Evolutionary conservation across 257 asterid species (phyloP), one percentile per base, ranked within the genome.

Genomic region (Solanum pinnatisectum): DNA sequence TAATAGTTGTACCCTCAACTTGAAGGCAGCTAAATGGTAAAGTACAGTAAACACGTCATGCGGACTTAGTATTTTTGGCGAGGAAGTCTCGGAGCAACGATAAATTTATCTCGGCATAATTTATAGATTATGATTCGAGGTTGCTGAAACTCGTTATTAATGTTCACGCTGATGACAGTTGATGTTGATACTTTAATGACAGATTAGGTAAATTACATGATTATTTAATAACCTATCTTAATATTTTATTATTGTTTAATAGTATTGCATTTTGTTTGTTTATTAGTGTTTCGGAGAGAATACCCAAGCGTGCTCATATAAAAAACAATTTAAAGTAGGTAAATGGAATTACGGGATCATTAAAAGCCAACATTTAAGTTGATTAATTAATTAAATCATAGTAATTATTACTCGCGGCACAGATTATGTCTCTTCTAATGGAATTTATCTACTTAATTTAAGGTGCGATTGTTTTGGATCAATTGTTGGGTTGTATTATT

Each of bases 121-220:
- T 1, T 25, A 23, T 56, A 23, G 3, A 23, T 63, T 1, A 63
- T n/a, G 10, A 63, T 63, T n/a, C 1, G 27, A n/a, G 14, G 3
- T 23, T 63, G 14, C 23, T 23, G 8, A n/a, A 63, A 63, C 14
- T n/a, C 32, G 30, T 5, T n/a, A 63, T n/a, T 63, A n/a, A 63
- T n/a, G 10, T 4, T 63, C 90, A 88, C 89, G 18, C 82, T 89
- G 84, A 78, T 40, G 89, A 89, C 83, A 88, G 74, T 68, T 32
- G 49, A 81, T 84, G 33, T 33, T 32, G 84, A 40, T 83, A 56
- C 72, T 73, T 86, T 56, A 88, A 46, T 76, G 36, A 23, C 36
- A 40, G 36, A 84, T 84, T 78, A 84, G 84, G 88, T 36, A 37
- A 83, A 22, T 13, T 85, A 71, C n/a, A 15, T 67, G 63, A 60